Evolutionary conservation across 352 stramenopile species (phyloP).

Genomic region (Albugo laibachii): DNA sequence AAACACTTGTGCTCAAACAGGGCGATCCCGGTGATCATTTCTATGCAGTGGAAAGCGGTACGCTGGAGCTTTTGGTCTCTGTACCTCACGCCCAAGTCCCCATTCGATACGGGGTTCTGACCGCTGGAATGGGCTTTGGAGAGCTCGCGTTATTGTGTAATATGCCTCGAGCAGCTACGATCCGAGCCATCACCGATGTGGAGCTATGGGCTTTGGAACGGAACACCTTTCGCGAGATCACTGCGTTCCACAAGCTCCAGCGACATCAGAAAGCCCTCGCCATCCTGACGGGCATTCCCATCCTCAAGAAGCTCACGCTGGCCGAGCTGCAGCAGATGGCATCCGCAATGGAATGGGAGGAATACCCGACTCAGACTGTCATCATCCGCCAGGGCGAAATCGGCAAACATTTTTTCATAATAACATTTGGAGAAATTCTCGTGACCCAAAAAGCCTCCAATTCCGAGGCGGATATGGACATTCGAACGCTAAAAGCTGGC

Average conservation of each 20-base stretch:
- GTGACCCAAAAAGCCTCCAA: slow-evolving; percentile 32
- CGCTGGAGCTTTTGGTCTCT: slow-evolving; percentile 51
- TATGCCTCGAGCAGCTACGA: slow-evolving; percentile 87
- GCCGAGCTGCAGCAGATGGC: slow-evolving; percentile 49
- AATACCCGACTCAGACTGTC: slow-evolving; percentile 25
- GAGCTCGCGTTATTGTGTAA: slow-evolving; percentile 96
- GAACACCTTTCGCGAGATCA: slow-evolving; percentile 51
- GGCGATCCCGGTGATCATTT: slow-evolving; percentile 62
- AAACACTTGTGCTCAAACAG: slow-evolving; percentile 37
- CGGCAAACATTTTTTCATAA: slow-evolving; percentile 61
- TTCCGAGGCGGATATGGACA: slow-evolving; percentile 20
- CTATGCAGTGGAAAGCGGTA: slow-evolving; percentile 36
- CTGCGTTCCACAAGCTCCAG: slow-evolving; percentile 48
- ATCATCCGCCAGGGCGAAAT: slow-evolving; percentile 58
- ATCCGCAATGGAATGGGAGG: slow-evolving; percentile 65
- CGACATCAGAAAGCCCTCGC: slow-evolving; percentile 35
- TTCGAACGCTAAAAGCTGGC: slow-evolving; percentile 36
- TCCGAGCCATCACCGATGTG: slow-evolving; percentile 34
- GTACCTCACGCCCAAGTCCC: slow-evolving; percentile 21
- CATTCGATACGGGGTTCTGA: slow-evolving; percentile 49
- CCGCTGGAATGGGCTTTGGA: slow-evolving; percentile 75
- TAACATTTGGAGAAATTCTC: slow-evolving; percentile 50
- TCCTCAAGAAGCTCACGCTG: slow-evolving; percentile 47
- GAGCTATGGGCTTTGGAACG: slow-evolving; percentile 53
- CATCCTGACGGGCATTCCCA: slow-evolving; percentile 26